Base-by-base conservation (phyloP, 345 rosid species). In the Eucalyptus cloeziana region DNA sequence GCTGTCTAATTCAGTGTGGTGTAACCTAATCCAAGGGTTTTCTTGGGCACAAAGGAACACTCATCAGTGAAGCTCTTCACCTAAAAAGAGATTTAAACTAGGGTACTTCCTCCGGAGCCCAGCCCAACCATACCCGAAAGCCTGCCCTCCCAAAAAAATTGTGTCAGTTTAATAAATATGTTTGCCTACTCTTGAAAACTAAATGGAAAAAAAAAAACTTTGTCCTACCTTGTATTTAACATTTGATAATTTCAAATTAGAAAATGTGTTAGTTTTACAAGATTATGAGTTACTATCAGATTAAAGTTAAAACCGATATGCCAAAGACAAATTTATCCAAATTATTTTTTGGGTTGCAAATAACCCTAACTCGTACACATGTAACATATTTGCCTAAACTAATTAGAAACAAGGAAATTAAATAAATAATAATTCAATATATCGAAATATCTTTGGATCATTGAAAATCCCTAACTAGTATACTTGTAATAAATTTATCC, bases 401-500 rank as follows among this genome's bases (percentile, higher is more conserved):
- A 19, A 1, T 52, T 52, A n/a, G n/a, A n/a, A n/a, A n/a, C n/a
- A n/a, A n/a, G n/a, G n/a, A n/a, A n/a, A n/a, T n/a, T n/a, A n/a
- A n/a, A n/a, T n/a, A n/a, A n/a, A n/a, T n/a, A n/a, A n/a, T n/a
- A n/a, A n/a, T n/a, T n/a, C n/a, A n/a, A n/a, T n/a, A n/a, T n/a
- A n/a, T n/a, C n/a, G n/a, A n/a, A n/a, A n/a, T n/a, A n/a, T n/a
- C n/a, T 52, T 52, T 52, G 56, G 10, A 19, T 52, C 24, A 52
- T 19, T 52, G 24, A 52, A 51, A 52, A 52, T 7, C 1, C 0
- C 22, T 7, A 52, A 17, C 56, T 7, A 0, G 0, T 3, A 52
- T 52, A 17, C 2, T 19, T 19, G 0, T 52, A 52, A 52, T 19
- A 52, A 52, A 52, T 52, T 52, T 52, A 52, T 17, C 21, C 0